Evolutionary conservation across 164 flowering plant species (phyloP), one percentile per base, ranked within the genome.

Genomic region (Nymphaea thermarum): DNA sequence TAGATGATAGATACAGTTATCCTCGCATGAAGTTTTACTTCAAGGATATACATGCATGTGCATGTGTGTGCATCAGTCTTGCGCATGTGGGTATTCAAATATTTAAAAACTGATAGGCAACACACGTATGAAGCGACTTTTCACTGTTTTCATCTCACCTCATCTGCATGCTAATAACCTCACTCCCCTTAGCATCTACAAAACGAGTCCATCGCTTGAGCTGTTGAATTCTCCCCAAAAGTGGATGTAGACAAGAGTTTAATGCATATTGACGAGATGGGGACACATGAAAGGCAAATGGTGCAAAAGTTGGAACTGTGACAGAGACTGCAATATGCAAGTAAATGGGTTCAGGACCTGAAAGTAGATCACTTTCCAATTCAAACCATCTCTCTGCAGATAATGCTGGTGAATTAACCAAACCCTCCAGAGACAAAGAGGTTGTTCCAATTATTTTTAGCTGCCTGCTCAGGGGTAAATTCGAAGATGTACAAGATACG

Each of bases 341-440:
- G 66, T 71, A 61, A 65, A 86, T 80, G 59, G 96, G 89, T 60
- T 85, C 80, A 45, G 82, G 69, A 51, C 76, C 80, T 65, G 87
- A 76, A 68, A 55, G 62, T 2, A 89, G 88, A 42, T 64, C 5
- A n/a, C 45, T 43, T 2, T 42, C 75, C 76, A 94, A 74, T 47
- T 86, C 85, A 68, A 88, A 72, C 96, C 96, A 94, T 71, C 85
- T 85, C 66, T 91, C 90, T 12, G 76, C 68, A 6, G 85, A 79
- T 6, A 91, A 86, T 66, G 79, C 68, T 17, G 89, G 80, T 16
- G 87, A 83, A 67, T 43, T 69, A 18, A 83, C 65, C 64, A 87
- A 75, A 14, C 85, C 82, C 65, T 79, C 71, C 63, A 94, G 67
- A 66, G 90, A 78, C 43, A 94, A 61, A 71, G 88, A 77, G 73